phyloP scores from a whole-genome alignment of 148 eudicot species.

The Fagopyrum tataricum region DNA sequence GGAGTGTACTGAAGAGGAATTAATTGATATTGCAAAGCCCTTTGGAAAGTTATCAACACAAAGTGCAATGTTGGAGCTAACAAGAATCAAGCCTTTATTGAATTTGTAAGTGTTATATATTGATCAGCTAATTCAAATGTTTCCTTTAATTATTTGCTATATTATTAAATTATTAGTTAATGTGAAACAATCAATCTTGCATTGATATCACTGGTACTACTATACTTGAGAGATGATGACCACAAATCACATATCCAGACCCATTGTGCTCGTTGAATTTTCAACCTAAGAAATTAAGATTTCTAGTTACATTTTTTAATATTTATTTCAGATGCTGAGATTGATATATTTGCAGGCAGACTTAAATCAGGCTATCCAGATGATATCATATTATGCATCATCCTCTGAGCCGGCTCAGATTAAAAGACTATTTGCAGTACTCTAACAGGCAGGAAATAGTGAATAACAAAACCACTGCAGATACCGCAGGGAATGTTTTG shows the following conservation, averaged over 20 bases:
- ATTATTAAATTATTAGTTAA: too few species aligned
- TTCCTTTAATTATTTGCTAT: background rate
- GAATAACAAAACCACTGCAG: constrained; percentile 62
- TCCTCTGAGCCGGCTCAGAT: constrained; percentile 67
- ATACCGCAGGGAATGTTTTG: constrained; percentile 67
- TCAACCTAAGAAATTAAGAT: background rate
- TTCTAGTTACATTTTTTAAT: background rate
- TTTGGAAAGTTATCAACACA: constrained; percentile 65
- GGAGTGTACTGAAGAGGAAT: constrained; percentile 76
- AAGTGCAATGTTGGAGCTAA: constrained; percentile 82
- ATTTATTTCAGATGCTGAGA: background rate
- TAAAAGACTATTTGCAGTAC: constrained; percentile 61
- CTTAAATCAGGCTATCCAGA: constrained; percentile 63
- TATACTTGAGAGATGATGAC: too few species aligned
- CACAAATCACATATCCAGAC: background rate
- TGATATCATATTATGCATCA: constrained; percentile 67
- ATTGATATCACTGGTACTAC: too few species aligned
- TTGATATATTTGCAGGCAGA: constrained; percentile 37
- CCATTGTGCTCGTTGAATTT: background rate
- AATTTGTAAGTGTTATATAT: constrained; percentile 35
- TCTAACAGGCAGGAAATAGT: constrained; percentile 70
- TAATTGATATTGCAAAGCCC: constrained; percentile 57
- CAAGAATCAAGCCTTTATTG: constrained; percentile 74
- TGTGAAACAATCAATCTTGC: too few species aligned
- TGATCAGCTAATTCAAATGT: background rate